Evolutionary conservation across 2,329 filamentous ascomycete genomes (phyloP).

Genomic region (Aspergillus ruber): DNA sequence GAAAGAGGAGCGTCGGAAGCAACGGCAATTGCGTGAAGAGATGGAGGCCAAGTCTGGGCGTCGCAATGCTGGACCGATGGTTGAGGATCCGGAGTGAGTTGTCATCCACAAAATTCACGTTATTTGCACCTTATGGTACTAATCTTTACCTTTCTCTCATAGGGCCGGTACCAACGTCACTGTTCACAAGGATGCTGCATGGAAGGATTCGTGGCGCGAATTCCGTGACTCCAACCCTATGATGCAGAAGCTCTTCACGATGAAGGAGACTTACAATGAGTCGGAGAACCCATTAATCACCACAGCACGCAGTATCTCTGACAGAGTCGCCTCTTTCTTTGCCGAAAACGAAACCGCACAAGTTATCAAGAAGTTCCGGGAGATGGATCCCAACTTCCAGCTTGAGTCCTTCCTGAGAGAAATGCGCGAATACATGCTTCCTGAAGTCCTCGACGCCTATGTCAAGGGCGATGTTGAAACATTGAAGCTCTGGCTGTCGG

Average conservation of each 20-base stretch:
- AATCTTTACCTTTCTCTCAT: constrained; percentile 15
- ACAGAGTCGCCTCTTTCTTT: constrained; percentile 90
- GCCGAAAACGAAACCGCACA: constrained; percentile 96
- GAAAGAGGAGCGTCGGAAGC: constrained; percentile 83
- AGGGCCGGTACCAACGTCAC: constrained; percentile 94
- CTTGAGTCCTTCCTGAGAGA: constrained; percentile 91
- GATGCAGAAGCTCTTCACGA: constrained; percentile 78
- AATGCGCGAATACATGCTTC: constrained; percentile 94
- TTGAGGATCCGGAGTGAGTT: constrained; percentile 83
- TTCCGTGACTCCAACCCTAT: constrained; percentile 87
- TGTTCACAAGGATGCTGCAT: constrained; percentile 90
- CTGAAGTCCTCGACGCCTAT: constrained; percentile 94
- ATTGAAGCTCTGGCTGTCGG: constrained; percentile 89
- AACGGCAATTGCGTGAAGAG: constrained; percentile 64
- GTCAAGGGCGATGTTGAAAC: constrained; percentile 92
- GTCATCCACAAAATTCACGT: neutral
- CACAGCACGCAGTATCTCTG: constrained; percentile 88
- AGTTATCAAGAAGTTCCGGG: constrained; percentile 96
- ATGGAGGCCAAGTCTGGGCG: constrained; percentile 52
- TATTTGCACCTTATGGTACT: constrained; percentile 8
- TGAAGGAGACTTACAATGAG: constrained; percentile 86
- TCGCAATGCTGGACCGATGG: constrained; percentile 53
- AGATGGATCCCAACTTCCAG: constrained; percentile 93
- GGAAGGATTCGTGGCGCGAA: constrained; percentile 97
- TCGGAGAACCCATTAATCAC: constrained; percentile 94